These are phyloP conservation scores for Vanderwaltozyma polyspora DNA, from an alignment of 805 yeast species.

Conservation along the genomic window DNA sequence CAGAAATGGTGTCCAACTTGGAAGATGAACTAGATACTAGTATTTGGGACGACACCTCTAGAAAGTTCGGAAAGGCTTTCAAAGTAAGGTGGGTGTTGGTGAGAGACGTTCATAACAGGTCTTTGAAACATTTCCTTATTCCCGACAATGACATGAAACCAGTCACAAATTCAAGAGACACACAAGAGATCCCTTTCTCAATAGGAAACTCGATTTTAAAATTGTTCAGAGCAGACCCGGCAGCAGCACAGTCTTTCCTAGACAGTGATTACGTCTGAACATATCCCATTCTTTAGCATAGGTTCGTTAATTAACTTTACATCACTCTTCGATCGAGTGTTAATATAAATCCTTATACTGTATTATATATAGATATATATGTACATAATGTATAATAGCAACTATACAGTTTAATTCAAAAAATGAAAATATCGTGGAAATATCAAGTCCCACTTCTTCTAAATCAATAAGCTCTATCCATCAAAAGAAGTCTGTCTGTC, in stretches of 20 bases:
- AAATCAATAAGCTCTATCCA: no score
- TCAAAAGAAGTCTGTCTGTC: no score
- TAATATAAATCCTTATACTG: neutral
- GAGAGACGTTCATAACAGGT: constrained; percentile 40
- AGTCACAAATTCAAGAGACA: constrained; percentile 50
- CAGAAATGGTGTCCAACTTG: constrained; percentile 36
- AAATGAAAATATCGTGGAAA: no score
- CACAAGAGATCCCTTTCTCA: constrained; percentile 44
- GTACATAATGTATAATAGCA: no score
- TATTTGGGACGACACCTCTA: constrained; percentile 35
- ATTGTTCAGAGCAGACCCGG: constrained; percentile 27
- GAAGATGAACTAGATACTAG: constrained; percentile 26
- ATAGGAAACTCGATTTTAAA: constrained; percentile 38
- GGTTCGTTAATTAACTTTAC: no score
- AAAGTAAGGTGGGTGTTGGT: constrained; percentile 42
- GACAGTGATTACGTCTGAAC: constrained; percentile 4
- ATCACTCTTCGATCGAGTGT: no score
- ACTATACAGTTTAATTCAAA: no score
- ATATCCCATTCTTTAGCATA: neutral
- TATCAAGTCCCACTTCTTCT: no score
- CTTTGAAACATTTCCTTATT: constrained; percentile 35
- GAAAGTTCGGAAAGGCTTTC: constrained; percentile 42
- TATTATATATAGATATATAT: neutral
- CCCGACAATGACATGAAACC: constrained; percentile 38
- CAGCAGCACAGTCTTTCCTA: constrained; percentile 11